These are phyloP conservation scores for Coprinellus aureogranulatus DNA, from an alignment of 768 basidiomycete genomes.

Conservation along the genomic window DNA sequence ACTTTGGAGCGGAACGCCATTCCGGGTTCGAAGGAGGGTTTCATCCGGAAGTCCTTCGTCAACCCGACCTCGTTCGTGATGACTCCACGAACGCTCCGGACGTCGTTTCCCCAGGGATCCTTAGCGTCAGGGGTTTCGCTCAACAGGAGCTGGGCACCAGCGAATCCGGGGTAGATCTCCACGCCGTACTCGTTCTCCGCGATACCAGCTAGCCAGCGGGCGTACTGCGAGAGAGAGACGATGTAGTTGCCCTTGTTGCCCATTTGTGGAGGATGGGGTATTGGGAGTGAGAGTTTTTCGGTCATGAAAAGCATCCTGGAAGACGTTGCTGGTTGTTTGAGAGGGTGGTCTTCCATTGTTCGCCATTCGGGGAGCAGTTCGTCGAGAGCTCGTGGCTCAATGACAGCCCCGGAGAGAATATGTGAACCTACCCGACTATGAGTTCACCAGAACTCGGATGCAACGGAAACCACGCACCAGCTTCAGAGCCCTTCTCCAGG, in stretches of 20 bases:
- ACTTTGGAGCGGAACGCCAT: slow-evolving; percentile 94
- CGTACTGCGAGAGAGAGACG: slow-evolving; percentile 82
- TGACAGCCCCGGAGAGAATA: slow-evolving; percentile 91
- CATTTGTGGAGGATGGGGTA: slow-evolving; percentile 98
- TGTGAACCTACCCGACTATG: slow-evolving; percentile 65
- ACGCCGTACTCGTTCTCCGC: slow-evolving; percentile 81
- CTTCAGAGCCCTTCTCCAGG: slow-evolving; percentile 91
- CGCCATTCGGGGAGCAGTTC: slow-evolving; percentile 90
- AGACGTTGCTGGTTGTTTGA: slow-evolving; percentile 74
- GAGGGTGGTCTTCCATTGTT: slow-evolving; percentile 61
- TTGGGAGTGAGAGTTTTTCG: slow-evolving; percentile 60
- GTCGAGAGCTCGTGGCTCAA: slow-evolving; percentile 88
- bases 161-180: slow-evolving; percentile 96
- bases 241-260: slow-evolving; percentile 90
- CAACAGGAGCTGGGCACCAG: slow-evolving; percentile 81
- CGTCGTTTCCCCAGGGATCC: slow-evolving; percentile 42
- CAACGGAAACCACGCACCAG: slow-evolving; percentile 47
- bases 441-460: neutral
- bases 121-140: slow-evolving; percentile 46
- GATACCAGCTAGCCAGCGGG: slow-evolving; percentile 83
- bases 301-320: slow-evolving; percentile 89
- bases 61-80: slow-evolving; percentile 93
- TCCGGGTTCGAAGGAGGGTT: slow-evolving; percentile 90
- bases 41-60: slow-evolving; percentile 69
- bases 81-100: slow-evolving; percentile 67